Conservation (phyloP, 2,329 filamentous ascomycete genomes). For the Nannizziopsis arthrosporioides region DNA sequence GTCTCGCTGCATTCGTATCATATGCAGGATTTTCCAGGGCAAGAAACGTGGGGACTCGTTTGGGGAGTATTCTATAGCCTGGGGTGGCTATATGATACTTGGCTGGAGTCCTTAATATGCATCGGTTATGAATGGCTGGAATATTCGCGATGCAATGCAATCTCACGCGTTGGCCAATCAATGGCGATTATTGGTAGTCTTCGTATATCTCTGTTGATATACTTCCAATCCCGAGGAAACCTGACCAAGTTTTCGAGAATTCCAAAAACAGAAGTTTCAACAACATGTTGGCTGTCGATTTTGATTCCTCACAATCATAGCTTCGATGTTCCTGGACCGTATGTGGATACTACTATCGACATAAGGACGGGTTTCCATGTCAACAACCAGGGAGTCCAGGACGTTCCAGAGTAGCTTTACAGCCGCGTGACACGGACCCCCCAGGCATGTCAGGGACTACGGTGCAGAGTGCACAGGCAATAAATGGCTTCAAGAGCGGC, state of each 20-base stretch:
- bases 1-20: not conserved
- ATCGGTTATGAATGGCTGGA: conserved; percentile 1
- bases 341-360: too few relatives aligned
- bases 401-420: not conserved
- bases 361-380: too few relatives aligned
- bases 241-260: too few relatives aligned
- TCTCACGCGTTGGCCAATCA: conserved; percentile 1
- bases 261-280: not conserved
- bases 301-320: not conserved
- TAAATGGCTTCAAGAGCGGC: not conserved
- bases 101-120: not conserved
- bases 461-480: too few relatives aligned
- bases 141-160: not conserved
- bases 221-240: not conserved
- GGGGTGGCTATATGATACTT: not conserved
- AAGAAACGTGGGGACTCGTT: conserved; percentile 9
- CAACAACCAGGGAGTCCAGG: too few relatives aligned
- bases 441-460: not conserved
- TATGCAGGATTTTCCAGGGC: conserved; percentile 1
- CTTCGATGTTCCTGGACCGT: too few relatives aligned
- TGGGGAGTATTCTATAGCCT: conserved; percentile 1
- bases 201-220: conserved; percentile 2
- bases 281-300: not conserved
- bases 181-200: not conserved
- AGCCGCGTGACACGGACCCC: conserved; percentile 5